Evolutionary conservation across 1,284 basidiomycete species (phyloP).

Genomic region (Apiotrichum porosum): DNA sequence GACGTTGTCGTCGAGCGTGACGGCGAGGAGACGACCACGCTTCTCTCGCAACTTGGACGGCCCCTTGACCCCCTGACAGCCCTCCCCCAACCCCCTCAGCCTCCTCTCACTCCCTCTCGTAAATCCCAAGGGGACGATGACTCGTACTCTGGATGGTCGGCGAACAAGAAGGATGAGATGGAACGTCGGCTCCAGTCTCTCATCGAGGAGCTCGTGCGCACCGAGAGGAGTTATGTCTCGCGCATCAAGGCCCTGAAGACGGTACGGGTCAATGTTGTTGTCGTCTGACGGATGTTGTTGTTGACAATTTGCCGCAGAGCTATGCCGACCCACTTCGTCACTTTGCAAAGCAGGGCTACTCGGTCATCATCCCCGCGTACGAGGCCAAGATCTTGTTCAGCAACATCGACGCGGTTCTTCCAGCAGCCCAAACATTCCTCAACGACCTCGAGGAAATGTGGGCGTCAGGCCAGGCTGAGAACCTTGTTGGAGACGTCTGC

Average conservation of each 20-base stretch:
- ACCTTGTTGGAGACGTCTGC: constrained; percentile 77
- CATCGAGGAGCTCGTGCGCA: constrained; percentile 44
- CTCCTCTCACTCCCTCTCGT: constrained; percentile 19
- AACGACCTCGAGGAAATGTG: constrained; percentile 73
- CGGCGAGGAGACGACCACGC: constrained; percentile 34
- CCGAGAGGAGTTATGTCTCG: constrained; percentile 43
- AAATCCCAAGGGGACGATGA: constrained; percentile 10
- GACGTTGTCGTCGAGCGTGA: constrained; percentile 42
- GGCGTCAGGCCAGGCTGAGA: constrained; percentile 52
- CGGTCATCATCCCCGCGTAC: constrained; percentile 78
- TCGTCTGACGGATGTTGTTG: not conserved
- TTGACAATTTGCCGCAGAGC: constrained; percentile 51
- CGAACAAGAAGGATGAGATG: constrained; percentile 32
- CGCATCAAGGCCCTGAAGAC: constrained; percentile 42
- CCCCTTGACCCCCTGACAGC: constrained; percentile 32
- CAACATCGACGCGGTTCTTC: constrained; percentile 83
- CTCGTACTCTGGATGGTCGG: constrained; percentile 16
- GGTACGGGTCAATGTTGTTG: constrained; percentile 22
- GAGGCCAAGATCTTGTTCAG: constrained; percentile 90
- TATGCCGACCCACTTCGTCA: constrained; percentile 86
- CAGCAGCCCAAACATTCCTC: constrained; percentile 81
- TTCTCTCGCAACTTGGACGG: constrained; percentile 37
- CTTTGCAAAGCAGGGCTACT: constrained; percentile 77
- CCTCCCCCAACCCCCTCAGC: constrained; percentile 16
- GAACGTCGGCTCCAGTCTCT: constrained; percentile 25